These are phyloP conservation scores for Eucalyptus regnans DNA, from an alignment of 345 rosid species.

Conservation along the genomic window DNA sequence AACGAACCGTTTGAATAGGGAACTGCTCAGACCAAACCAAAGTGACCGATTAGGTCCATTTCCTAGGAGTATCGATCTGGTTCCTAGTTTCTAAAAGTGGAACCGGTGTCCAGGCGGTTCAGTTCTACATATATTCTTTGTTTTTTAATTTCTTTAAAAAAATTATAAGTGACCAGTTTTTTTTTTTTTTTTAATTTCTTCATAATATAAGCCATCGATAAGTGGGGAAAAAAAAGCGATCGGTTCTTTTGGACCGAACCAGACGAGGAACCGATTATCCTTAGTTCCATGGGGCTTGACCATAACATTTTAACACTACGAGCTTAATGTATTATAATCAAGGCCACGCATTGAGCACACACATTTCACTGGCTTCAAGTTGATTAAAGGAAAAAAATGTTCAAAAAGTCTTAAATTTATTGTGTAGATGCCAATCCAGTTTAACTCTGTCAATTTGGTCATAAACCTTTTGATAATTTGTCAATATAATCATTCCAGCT, in stretches of 20 bases:
- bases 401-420: neutral
- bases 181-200: no score
- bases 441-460: neutral
- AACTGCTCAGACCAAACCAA: accelerated
- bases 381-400: neutral
- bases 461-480: accelerated
- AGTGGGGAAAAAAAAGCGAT: no score
- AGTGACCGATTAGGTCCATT: no score
- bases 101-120: no score
- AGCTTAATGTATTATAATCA: neutral
- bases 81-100: no score
- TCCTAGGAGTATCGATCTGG: accelerated
- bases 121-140: accelerated
- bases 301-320: accelerated
- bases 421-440: accelerated
- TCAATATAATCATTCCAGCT: accelerated
- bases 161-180: no score
- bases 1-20: accelerated
- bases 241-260: accelerated
- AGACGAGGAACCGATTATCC: accelerated
- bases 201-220: no score
- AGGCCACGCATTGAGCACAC: neutral
- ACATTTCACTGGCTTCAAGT: neutral
- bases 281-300: neutral
- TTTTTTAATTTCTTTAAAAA: no score